These are phyloP conservation scores for Solanum habrochaites DNA, from an alignment of 257 asterid genomes.

Conservation along the genomic window DNA sequence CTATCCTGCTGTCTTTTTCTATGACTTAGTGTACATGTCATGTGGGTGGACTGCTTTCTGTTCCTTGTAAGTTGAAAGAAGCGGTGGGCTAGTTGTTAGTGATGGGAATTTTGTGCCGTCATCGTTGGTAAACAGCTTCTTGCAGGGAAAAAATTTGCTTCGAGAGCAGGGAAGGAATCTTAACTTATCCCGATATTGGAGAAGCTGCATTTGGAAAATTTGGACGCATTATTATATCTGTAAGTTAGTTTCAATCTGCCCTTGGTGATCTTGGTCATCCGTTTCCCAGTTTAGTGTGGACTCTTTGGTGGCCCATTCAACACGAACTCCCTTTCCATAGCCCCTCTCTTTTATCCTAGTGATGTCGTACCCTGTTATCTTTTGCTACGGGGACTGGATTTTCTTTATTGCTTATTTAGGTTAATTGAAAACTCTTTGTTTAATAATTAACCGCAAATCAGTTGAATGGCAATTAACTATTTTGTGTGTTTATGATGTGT, in stretches of 20 bases:
- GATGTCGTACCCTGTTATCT: neutral
- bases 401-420: neutral
- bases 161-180: slow-evolving; percentile 54
- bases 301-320: no score
- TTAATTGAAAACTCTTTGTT: neutral
- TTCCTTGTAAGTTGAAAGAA: slow-evolving; percentile 56
- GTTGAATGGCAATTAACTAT: neutral
- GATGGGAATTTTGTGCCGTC: slow-evolving; percentile 51
- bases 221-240: slow-evolving; percentile 68
- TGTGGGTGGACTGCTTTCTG: slow-evolving; percentile 87
- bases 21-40: slow-evolving; percentile 45
- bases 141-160: no score
- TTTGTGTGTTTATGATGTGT: neutral
- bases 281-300: neutral
- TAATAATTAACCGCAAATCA: neutral
- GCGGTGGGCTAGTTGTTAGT: slow-evolving; percentile 77
- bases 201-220: slow-evolving; percentile 75
- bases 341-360: neutral
- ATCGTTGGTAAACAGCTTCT: slow-evolving; percentile 80
- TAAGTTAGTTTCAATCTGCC: slow-evolving; percentile 18
- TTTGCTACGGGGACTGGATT: neutral
- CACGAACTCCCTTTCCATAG: no score
- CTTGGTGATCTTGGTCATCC: neutral
- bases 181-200: slow-evolving; percentile 73
- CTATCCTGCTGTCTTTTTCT: neutral